A percentile compares a stretch with the other conserved stretches of the same genome.
Conservation (phyloP, 306 rosid genomes). For the Myrica gale region DNA sequence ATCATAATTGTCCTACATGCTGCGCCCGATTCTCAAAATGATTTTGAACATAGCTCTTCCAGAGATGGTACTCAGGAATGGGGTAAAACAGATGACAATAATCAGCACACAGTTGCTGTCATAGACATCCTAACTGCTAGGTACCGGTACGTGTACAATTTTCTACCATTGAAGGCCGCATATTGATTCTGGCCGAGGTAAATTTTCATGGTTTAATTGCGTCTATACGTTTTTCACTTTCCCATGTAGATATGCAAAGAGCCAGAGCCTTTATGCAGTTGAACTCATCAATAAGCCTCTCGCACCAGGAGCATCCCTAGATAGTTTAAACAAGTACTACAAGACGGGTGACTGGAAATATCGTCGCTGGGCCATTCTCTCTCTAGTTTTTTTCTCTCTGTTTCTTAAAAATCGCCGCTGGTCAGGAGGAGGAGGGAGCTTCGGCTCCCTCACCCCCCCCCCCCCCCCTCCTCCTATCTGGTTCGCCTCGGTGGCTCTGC, state of each 20-base stretch:
- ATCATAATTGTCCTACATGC: constrained; percentile 75
- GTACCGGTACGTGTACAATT: constrained; percentile 50
- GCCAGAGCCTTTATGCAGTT: constrained; percentile 59
- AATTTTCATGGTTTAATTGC: neutral
- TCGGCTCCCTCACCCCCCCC: too few species aligned
- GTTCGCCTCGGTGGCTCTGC: too few species aligned
- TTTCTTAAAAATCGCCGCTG: too few species aligned
- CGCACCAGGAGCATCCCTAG: constrained; percentile 51
- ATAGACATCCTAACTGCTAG: constrained; percentile 69
- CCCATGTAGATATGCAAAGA: constrained; percentile 47
- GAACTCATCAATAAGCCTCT: constrained; percentile 73
- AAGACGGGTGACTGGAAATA: too few species aligned
- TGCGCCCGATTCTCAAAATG: constrained; percentile 74
- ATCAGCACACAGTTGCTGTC: constrained; percentile 58
- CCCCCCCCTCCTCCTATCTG: too few species aligned
- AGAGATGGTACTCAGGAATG: constrained; percentile 71
- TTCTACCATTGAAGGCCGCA: neutral
- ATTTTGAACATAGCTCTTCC: constrained; percentile 51
- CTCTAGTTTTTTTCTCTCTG: too few species aligned
- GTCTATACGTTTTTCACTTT: too few species aligned
- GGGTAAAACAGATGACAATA: constrained; percentile 60
- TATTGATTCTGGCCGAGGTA: neutral
- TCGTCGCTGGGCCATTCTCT: too few species aligned
- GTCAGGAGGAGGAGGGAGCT: too few species aligned
- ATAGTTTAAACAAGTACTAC: constrained; percentile 53